Base-by-base conservation (phyloP, 345 rosid species). In the Luvunga scandens region DNA sequence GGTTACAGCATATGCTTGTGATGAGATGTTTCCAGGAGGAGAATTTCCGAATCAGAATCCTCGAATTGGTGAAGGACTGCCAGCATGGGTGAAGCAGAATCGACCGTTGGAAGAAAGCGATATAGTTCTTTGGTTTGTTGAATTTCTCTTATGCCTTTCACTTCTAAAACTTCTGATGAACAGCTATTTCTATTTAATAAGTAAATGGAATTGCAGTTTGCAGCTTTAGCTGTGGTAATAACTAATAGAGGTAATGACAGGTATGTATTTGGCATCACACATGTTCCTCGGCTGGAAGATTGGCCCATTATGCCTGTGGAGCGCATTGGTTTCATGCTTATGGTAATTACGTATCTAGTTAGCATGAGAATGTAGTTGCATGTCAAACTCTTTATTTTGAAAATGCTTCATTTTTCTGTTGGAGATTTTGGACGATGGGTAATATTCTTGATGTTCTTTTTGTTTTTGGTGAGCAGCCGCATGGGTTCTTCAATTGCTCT, bases 251-350 rank as follows among this genome's bases (percentile, higher is more conserved):
- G 65, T 39, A 1, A 60, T 76, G 33, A 68, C 84, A 94, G 98
- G 98, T 94, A 94, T 62, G 91, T 94, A 30, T 94, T 94, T 88
- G 98, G 98, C 75, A 82, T 92, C 79, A 94, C 90, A 22, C 97
- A 91, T 78, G 92, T 94, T 34, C 97, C 98, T 61, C 87, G 98
- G 76, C 83, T 94, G 83, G 97, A 94, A 88, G 97, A 94, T 81
- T 94, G 97, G 98, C 97, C 97, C 1, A 96, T 91, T 74, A 92
- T 92, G 98, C 97, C 97, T 0, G 96, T 88, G 38, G 98, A 94
- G 77, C 93, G 77, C 78, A 86, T 92, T 56, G 98, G 98, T 72
- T 94, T 94, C 83, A 88, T 84, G 75, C 93, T 94, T n/a, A 84
- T 88, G 98, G 97, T 94, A 89, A 75, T 22, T 33, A 56, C 72